A percentile compares a stretch with the other conserved stretches of the same genome.
Evolutionary conservation across 257 asterid genomes (phyloP).

Genomic region (Gentiana straminea): DNA sequence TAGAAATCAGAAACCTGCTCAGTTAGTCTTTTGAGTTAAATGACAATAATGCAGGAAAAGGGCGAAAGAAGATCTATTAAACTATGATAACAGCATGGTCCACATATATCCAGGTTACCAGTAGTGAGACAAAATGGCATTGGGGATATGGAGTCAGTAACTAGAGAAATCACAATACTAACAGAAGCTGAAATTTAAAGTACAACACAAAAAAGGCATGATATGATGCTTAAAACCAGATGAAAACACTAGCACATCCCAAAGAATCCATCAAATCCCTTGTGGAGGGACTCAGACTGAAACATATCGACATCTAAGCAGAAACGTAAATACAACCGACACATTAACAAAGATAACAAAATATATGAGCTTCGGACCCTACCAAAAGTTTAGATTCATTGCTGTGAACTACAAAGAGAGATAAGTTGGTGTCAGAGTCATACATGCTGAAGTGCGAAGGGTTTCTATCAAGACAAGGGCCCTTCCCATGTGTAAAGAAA

Average conservation of each 20-base stretch:
- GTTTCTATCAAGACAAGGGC: no score
- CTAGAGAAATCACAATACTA: constrained; percentile 1
- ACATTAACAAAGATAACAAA: no score
- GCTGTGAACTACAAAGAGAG: no score
- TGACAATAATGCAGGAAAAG: background rate
- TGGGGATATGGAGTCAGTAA: background rate
- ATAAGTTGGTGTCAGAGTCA: no score
- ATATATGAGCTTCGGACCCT: no score
- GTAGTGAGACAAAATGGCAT: background rate
- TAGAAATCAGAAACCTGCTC: constrained; percentile 79
- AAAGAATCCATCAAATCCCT: background rate
- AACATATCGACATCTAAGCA: background rate
- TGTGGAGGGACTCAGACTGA: background rate
- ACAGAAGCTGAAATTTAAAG: background rate
- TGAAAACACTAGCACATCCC: background rate
- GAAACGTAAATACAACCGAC: background rate
- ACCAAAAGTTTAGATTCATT: no score
- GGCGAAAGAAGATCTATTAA: background rate
- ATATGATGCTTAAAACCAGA: background rate
- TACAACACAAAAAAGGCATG: background rate
- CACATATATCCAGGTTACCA: background rate
- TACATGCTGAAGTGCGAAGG: no score
- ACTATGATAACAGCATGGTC: background rate
- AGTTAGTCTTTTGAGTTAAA: background rate
- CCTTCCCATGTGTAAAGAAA: no score